A percentile compares a stretch with the other conserved stretches of the same genome.
Conservation (phyloP, 805 yeast genomes). For the Candida vartiovaarae region DNA sequence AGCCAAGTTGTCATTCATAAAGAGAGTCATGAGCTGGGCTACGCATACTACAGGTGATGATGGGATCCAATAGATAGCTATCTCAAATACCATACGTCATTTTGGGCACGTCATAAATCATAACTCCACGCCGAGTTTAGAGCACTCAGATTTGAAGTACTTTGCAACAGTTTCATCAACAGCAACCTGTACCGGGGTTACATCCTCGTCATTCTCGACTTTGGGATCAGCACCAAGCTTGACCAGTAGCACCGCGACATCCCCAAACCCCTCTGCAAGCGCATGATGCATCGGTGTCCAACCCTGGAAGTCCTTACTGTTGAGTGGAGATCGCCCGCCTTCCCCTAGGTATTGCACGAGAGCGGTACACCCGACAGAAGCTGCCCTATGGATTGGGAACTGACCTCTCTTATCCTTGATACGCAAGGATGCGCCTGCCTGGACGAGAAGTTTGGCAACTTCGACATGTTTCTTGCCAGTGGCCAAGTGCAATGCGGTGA, state of each 20-base stretch:
- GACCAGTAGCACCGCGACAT: conserved; percentile 56
- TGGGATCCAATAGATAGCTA: too few species aligned
- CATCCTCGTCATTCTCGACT: conserved; percentile 42
- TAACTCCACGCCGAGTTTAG: conserved; percentile 7
- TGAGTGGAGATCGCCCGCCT: conserved; percentile 53
- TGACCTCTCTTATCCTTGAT: conserved; percentile 60
- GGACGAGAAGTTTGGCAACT: conserved; percentile 47
- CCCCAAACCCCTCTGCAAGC: conserved; percentile 82
- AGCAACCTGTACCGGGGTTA: conserved; percentile 47
- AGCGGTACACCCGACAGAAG: conserved; percentile 60
- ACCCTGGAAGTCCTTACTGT: conserved; percentile 61
- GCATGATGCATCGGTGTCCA: conserved; percentile 92
- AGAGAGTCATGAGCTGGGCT: too few species aligned
- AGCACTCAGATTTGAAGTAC: conserved; percentile 26
- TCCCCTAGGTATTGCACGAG: conserved; percentile 48
- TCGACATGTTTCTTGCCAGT: conserved; percentile 57
- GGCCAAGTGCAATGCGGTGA: conserved; percentile 71
- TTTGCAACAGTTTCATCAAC: conserved; percentile 44
- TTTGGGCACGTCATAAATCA: neutral
- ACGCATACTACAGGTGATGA: too few species aligned
- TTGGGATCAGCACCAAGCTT: conserved; percentile 59
- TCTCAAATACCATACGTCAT: too few species aligned
- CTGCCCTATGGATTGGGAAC: conserved; percentile 76
- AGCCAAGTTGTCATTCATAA: too few species aligned
- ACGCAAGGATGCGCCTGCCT: conserved; percentile 51